A percentile compares a stretch with the other conserved stretches of the same genome.
phyloP scores from a whole-genome alignment of 2,329 filamentous ascomycete species.

The Cryphonectria nitschkei region DNA sequence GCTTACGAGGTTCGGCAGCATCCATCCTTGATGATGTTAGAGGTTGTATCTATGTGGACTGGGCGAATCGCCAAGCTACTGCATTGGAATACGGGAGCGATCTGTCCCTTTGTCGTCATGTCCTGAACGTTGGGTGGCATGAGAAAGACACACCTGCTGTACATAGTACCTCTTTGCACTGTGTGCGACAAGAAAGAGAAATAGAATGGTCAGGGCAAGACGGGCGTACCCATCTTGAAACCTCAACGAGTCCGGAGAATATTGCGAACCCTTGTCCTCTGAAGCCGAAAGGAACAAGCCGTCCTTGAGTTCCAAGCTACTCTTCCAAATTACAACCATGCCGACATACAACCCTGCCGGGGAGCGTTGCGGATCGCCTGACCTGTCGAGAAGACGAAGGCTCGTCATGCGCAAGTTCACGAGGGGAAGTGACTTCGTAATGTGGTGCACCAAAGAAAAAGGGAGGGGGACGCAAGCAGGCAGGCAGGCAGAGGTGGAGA shows the following conservation, averaged over 20 bases:
- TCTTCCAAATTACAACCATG: slow-evolving; percentile 17
- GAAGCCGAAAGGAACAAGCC: slow-evolving; percentile 17
- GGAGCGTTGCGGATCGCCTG: slow-evolving; percentile 13
- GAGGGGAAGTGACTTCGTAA: slow-evolving; percentile 15
- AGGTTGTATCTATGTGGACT: not conserved
- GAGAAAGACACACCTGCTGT: not conserved
- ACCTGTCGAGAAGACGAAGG: not conserved
- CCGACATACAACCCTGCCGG: slow-evolving; percentile 15
- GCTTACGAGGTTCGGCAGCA: not conserved
- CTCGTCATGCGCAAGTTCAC: slow-evolving; percentile 20
- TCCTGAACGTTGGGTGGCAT: not conserved
- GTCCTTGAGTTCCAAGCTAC: not conserved
- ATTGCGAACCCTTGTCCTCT: slow-evolving; percentile 19
- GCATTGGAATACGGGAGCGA: slow-evolving; percentile 10
- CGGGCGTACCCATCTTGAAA: slow-evolving; percentile 24
- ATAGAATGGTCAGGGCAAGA: not conserved
- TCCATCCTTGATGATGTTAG: not conserved
- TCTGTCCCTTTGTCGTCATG: slow-evolving; percentile 2
- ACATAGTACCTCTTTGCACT: not conserved
- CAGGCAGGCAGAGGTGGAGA: not conserved
- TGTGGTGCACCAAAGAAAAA: slow-evolving; percentile 7
- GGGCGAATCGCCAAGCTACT: slow-evolving; percentile 17
- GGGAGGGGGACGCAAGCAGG: not conserved
- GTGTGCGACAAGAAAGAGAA: not conserved
- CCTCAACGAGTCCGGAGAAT: slow-evolving; percentile 15